Evolutionary conservation across 805 yeast genomes (phyloP).

Genomic region (Sugiyamaella mastotermitis): DNA sequence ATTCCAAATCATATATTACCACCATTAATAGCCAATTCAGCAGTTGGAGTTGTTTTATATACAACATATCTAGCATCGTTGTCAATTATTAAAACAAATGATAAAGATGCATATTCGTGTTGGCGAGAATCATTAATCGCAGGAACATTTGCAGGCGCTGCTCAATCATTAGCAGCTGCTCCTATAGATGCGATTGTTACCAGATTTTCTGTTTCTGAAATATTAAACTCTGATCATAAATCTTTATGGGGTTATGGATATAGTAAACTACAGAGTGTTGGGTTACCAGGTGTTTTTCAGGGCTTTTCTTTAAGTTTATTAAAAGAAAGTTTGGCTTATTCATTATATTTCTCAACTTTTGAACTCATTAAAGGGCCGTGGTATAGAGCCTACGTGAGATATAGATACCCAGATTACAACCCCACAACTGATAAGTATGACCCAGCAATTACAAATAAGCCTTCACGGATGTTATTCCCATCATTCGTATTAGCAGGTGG

Average conservation of each 20-base stretch:
- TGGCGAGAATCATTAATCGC: slow-evolving; percentile 46
- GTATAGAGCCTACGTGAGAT: slow-evolving; percentile 25
- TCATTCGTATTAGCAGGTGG: slow-evolving; percentile 77
- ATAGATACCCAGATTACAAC: slow-evolving; percentile 21
- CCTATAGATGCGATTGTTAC: slow-evolving; percentile 90
- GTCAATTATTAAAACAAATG: slow-evolving; percentile 14
- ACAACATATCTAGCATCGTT: slow-evolving; percentile 60
- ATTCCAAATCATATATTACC: slow-evolving; percentile 81
- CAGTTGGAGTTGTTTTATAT: slow-evolving; percentile 81
- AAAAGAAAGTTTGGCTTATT: slow-evolving; percentile 80
- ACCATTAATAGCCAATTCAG: slow-evolving; percentile 81
- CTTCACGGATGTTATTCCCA: slow-evolving; percentile 50
- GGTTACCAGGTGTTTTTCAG: slow-evolving; percentile 80
- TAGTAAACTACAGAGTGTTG: slow-evolving; percentile 63
- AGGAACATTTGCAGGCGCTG: slow-evolving; percentile 80
- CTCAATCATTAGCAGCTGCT: slow-evolving; percentile 86
- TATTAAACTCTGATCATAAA: slow-evolving; percentile 59
- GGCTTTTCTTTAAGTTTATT: slow-evolving; percentile 74
- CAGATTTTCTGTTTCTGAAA: slow-evolving; percentile 69
- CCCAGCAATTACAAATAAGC: slow-evolving; percentile 23
- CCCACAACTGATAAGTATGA: slow-evolving; percentile 10
- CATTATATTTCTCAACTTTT: slow-evolving; percentile 73
- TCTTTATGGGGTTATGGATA: slow-evolving; percentile 75
- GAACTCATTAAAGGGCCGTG: slow-evolving; percentile 62
- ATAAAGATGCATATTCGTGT: background rate